A percentile compares a stretch with the other conserved stretches of the same genome.
These are phyloP conservation scores for Henckelia pumila DNA, from an alignment of 257 asterid species.

Conservation along the genomic window DNA sequence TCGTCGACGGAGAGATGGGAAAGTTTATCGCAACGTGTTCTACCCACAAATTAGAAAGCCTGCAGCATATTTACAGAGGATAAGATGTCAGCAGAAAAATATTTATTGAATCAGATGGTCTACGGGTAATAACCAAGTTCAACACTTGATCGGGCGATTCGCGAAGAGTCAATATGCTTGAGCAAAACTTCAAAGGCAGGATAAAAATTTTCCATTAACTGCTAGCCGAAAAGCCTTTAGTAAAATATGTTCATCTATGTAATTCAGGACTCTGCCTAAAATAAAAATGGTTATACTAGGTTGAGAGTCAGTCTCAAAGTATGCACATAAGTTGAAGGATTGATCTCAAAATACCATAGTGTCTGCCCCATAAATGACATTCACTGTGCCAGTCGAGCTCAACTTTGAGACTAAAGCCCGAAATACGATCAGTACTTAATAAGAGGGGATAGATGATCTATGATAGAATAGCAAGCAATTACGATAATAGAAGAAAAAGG, in stretches of 20 bases:
- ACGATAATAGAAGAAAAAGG: too few species aligned
- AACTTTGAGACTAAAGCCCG: too few species aligned
- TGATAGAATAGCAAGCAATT: too few species aligned
- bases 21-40: background rate
- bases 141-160: background rate
- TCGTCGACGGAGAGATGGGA: background rate
- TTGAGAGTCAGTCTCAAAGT: background rate
- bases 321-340: background rate
- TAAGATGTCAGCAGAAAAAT: background rate
- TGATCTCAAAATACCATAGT: too few species aligned
- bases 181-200: background rate
- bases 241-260: too few species aligned
- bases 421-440: too few species aligned
- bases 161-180: background rate
- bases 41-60: constrained; percentile 5
- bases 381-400: too few species aligned
- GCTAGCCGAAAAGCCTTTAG: too few species aligned
- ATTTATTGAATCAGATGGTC: too few species aligned
- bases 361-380: too few species aligned
- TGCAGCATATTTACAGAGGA: constrained; percentile 15
- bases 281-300: background rate
- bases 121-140: background rate
- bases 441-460: too few species aligned
- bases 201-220: too few species aligned
- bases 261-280: background rate